Evolutionary conservation across 1,284 basidiomycete genomes (phyloP).

Genomic region (Tylopilus orsonianus): DNA sequence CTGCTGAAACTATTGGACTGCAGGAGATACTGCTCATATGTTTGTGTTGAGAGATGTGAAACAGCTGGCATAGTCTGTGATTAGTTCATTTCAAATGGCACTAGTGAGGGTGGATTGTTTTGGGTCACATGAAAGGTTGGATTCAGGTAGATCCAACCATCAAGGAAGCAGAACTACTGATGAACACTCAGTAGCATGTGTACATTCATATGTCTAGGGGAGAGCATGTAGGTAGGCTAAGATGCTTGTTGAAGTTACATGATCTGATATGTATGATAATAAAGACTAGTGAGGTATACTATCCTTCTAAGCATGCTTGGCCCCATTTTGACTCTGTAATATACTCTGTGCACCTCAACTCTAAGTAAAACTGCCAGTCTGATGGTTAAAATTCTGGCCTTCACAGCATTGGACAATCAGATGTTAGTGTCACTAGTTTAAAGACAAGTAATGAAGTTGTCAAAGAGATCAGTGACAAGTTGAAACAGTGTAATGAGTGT

Average conservation of each 20-base stretch:
- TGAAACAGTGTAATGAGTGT: conserved; percentile 40
- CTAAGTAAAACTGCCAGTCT: conserved; percentile 14
- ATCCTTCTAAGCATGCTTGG: conserved; percentile 41
- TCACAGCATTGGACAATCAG: conserved; percentile 31
- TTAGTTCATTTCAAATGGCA: too few relatives aligned
- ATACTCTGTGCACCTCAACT: conserved; percentile 43
- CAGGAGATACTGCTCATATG: too few relatives aligned
- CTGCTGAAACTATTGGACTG: too few relatives aligned
- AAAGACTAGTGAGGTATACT: conserved; percentile 43
- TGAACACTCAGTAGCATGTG: conserved; percentile 43
- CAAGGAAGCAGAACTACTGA: conserved; percentile 41
- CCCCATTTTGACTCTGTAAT: conserved; percentile 46
- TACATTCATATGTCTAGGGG: conserved; percentile 38
- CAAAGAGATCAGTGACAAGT: conserved; percentile 13
- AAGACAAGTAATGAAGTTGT: conserved; percentile 36
- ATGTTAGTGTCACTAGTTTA: conserved; percentile 25
- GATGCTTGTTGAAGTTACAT: background rate
- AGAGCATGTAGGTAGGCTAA: conserved; percentile 31
- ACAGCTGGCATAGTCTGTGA: too few relatives aligned
- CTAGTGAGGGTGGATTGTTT: too few relatives aligned
- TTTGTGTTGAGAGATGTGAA: too few relatives aligned
- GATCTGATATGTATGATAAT: conserved; percentile 21
- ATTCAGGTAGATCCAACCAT: conserved; percentile 38
- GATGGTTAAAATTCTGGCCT: background rate
- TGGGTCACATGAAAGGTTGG: conserved; percentile 40